Evolutionary conservation across 169 alveolate species (phyloP).

Genomic region (Plasmodium adleri): DNA sequence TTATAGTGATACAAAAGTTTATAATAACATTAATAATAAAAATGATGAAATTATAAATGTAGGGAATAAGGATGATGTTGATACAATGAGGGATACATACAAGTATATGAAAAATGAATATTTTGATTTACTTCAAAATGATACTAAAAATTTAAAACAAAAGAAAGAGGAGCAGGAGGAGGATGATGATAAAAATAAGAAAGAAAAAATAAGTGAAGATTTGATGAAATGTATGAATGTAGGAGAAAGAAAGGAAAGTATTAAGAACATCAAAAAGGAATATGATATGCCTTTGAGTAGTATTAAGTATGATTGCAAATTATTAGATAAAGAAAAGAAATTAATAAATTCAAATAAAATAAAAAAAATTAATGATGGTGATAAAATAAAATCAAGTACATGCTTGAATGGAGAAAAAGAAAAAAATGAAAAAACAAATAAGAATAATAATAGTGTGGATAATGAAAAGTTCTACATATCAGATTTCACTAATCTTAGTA

Average conservation of each 20-base stretch:
- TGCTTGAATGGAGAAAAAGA: neutral
- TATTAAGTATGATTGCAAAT: too few relatives aligned
- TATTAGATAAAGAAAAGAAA: neutral
- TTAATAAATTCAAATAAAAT: neutral
- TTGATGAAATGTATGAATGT: conserved; percentile 9
- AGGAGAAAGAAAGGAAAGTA: neutral
- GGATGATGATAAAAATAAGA: neutral
- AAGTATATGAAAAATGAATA: too few relatives aligned
- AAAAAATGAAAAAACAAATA: neutral
- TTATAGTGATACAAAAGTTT: too few relatives aligned
- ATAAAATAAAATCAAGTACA: neutral
- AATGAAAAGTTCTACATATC: neutral
- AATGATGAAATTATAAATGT: neutral
- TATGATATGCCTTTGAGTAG: too few relatives aligned
- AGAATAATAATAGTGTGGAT: neutral
- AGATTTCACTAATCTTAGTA: conserved; percentile 1
- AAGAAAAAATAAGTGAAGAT: conserved; percentile 23
- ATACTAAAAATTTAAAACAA: too few relatives aligned
- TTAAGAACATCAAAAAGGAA: too few relatives aligned
- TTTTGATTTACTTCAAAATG: conserved; percentile 3
- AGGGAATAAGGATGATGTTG: too few relatives aligned
- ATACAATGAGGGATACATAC: too few relatives aligned
- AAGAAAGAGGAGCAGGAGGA: conserved; percentile 20
- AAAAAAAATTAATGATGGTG: neutral
- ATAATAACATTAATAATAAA: neutral